Evolutionary conservation across 2,329 filamentous ascomycete species (phyloP), one percentile per base, ranked within the genome.

Genomic region (Botrytis medusae): DNA sequence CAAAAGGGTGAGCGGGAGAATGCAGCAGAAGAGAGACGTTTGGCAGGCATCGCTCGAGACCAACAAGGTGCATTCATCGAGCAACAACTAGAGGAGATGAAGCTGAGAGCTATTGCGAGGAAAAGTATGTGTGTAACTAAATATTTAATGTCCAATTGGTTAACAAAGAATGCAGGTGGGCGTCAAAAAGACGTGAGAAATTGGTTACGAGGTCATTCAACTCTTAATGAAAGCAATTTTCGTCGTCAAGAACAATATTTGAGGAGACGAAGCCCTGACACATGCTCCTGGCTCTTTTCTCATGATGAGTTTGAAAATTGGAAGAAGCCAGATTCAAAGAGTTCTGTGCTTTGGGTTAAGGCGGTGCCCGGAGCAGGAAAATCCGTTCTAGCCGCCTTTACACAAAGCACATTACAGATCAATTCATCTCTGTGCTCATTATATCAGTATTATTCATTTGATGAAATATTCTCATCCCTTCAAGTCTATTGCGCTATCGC

Each of bases 151-250:
- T 18, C 5, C 16, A 9, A 20, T 34, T 25, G 20, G 20, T 40
- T 44, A 14, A 32, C n/a, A 34, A 16, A 37, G 42, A 61, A 32
- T n/a, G 18, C 40, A 70, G 68, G n/a, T 42, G 48, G 40, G 32
- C 51, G 68, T 34, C 51, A 70, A n/a, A 61, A 70, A 32, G 51
- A 70, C n/a, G 68, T 70, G 54, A 70, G 57, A 46, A 32, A 61
- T n/a, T 70, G 68, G 68, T 51, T 70, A 44, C 57, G 54, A 22
- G 68, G 40, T 25, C 57, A 42, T 34, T 40, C 68, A 59, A 44
- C 51, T 22, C 54, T 70, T 2, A 70, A 61, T 12, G 51, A 70
- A n/a, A 44, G 51, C 32, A 70, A 70, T 29, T 61, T 60, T 1
- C 68, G 68, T 22, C 54, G 37, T 18, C 68, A 70, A 44, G 68